These are phyloP conservation scores for Phytophthora tentaculata DNA, from an alignment of 352 stramenopile species.

Conservation along the genomic window DNA sequence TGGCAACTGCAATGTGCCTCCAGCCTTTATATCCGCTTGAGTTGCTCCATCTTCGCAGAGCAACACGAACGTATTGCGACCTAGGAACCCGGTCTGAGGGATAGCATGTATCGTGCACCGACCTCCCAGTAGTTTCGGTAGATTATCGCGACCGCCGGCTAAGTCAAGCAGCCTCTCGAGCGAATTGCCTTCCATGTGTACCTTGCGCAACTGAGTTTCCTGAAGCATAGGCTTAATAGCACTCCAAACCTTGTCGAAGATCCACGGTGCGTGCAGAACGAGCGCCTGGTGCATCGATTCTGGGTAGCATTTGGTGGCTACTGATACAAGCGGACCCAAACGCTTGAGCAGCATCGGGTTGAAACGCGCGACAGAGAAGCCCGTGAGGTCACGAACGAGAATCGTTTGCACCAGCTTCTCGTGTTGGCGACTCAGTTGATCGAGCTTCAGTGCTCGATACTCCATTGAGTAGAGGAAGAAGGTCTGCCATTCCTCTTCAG, in stretches of 20 bases:
- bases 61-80: constrained; percentile 63
- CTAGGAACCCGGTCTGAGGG: constrained; percentile 69
- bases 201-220: constrained; percentile 69
- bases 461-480: constrained; percentile 84
- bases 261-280: constrained; percentile 67
- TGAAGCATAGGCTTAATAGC: constrained; percentile 61
- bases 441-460: constrained; percentile 65
- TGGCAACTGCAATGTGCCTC: constrained; percentile 63
- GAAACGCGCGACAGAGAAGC: constrained; percentile 69
- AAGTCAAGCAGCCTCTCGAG: constrained; percentile 55
- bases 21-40: constrained; percentile 68
- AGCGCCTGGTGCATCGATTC: constrained; percentile 65
- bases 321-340: constrained; percentile 43
- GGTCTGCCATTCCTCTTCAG: constrained; percentile 71
- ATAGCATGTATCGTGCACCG: constrained; percentile 60
- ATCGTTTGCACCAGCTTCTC: constrained; percentile 68
- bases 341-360: constrained; percentile 61
- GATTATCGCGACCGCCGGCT: constrained; percentile 51
- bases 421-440: constrained; percentile 64
- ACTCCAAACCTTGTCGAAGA: constrained; percentile 80
- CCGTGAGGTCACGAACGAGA: constrained; percentile 67
- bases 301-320: constrained; percentile 72
- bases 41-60: constrained; percentile 77
- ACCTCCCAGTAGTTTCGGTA: constrained; percentile 66
- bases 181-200: constrained; percentile 60